A percentile compares a stretch with the other conserved stretches of the same genome.
Evolutionary conservation across 2,329 filamentous ascomycete species (phyloP).

Genomic region (Biscogniauxia sp.): DNA sequence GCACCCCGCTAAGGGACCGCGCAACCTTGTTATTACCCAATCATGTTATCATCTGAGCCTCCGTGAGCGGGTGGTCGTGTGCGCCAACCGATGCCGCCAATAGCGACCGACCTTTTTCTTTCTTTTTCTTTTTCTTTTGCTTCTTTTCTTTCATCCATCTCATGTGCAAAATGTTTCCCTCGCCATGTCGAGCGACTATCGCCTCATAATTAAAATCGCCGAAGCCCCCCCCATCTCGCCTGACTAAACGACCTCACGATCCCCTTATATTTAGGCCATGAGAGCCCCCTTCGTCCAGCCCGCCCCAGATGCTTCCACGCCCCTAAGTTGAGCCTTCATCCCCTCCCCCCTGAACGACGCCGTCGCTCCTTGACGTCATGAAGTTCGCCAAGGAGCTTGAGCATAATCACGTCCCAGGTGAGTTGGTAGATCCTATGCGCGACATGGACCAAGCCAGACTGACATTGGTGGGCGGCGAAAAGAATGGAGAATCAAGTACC

Average conservation of each 20-base stretch:
- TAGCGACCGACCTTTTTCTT: not conserved
- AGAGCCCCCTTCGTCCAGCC: not conserved
- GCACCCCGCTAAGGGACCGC: not conserved
- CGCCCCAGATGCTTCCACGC: not conserved
- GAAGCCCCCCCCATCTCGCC: not conserved
- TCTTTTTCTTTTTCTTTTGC: not conserved
- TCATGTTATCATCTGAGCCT: not conserved
- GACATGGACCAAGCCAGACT: not conserved
- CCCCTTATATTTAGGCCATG: not conserved
- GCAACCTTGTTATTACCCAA: not conserved
- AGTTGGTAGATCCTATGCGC: constrained; percentile 19
- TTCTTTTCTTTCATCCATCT: not conserved
- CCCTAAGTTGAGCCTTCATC: not conserved
- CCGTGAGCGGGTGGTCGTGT: not conserved
- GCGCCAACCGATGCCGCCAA: not conserved
- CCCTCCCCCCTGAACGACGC: not conserved
- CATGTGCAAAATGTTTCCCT: not conserved
- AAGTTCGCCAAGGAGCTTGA: constrained; percentile 78
- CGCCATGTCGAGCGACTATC: not conserved
- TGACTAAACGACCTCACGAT: not conserved
- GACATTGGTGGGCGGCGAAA: not conserved
- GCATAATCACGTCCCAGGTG: constrained; percentile 79
- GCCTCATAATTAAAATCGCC: not conserved
- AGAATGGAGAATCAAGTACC: constrained; percentile 92
- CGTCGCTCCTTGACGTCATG: constrained; percentile 44